Percentiles rank a stretch among this genome's conserved stretches.
These are phyloP conservation scores for Glonium stellatum DNA, from an alignment of 495 filamentous ascomycete genomes.

Conservation along the genomic window DNA sequence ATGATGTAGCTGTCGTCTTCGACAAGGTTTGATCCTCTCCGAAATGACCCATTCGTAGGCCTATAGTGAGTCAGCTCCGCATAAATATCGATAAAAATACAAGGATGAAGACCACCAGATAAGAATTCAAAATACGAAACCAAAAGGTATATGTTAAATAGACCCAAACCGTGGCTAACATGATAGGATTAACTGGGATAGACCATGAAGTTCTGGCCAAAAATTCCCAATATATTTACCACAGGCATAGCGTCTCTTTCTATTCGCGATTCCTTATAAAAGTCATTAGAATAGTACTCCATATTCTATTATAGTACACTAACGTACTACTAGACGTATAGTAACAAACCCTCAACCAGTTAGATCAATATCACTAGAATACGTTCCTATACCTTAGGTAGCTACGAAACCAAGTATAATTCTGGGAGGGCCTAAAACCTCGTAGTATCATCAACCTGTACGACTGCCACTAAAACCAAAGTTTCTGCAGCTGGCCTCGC, in stretches of 20 bases:
- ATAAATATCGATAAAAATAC: too few relatives aligned
- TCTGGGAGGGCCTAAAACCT: neutral
- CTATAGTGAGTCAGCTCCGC: constrained; percentile 29
- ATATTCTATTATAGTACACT: neutral
- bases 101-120: too few relatives aligned
- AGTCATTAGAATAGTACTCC: neutral
- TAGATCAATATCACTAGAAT: neutral
- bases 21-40: constrained; percentile 42
- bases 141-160: too few relatives aligned
- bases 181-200: constrained; percentile 23
- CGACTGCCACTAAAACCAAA: constrained; percentile 1
- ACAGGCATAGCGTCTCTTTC: constrained; percentile 21
- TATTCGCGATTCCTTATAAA: neutral
- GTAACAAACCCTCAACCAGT: constrained; percentile 9
- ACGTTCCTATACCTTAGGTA: constrained; percentile 1
- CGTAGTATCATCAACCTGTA: constrained; percentile 12
- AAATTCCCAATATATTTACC: constrained; percentile 28
- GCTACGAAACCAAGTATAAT: neutral
- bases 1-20: constrained; percentile 44
- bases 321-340: neutral
- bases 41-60: constrained; percentile 37
- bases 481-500: constrained; percentile 3
- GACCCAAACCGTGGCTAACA: too few relatives aligned
- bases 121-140: too few relatives aligned
- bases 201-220: constrained; percentile 21